Evolutionary conservation across 805 yeast species (phyloP), one percentile per base, ranked within the genome.

Genomic region (Grigorovia jiainica): DNA sequence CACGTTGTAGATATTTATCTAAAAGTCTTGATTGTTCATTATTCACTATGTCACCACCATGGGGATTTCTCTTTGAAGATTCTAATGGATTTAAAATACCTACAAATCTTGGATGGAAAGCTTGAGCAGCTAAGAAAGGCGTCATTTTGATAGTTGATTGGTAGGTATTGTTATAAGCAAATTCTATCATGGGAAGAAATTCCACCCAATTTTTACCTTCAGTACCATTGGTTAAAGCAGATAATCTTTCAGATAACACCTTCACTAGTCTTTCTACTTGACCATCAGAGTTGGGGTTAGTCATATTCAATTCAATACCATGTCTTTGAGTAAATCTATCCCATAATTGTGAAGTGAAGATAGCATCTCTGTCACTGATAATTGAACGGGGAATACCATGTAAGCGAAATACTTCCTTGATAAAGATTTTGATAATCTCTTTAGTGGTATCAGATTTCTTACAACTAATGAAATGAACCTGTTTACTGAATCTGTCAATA

Each of bases 201-300:
- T n/a, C n/a, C n/a, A n/a, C n/a, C n/a, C n/a, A n/a, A n/a, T n/a
- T n/a, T n/a, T n/a, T n/a, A n/a, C n/a, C n/a, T n/a, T n/a, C n/a
- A n/a, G n/a, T n/a, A n/a, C n/a, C n/a, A n/a, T 23, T 13, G n/a
- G 5, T 5, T 36, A 25, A n/a, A 15, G 25, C 34, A 25, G 8
- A 16, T 7, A n/a, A n/a, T 8, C 11, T 29, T 13, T 38, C 40
- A 4, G 21, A 11, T 18, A 38, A 16, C 4, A 23, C 29, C 23
- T 16, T 25, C 16, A 18, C 29, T 9, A 38, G 7, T 10, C 34
- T 10, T 18, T 38, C 40, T 6, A 29, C 40, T 19, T 38, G 40
- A 25, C 34, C 40, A 38, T 38, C 33, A 7, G 34, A 19, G 10
- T 38, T 34, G 7, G 40, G 34, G 21, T 29, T 38, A 25, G 35